These are phyloP conservation scores for Anisodus tanguticus DNA, from an alignment of 257 asterid genomes.

Conservation along the genomic window DNA sequence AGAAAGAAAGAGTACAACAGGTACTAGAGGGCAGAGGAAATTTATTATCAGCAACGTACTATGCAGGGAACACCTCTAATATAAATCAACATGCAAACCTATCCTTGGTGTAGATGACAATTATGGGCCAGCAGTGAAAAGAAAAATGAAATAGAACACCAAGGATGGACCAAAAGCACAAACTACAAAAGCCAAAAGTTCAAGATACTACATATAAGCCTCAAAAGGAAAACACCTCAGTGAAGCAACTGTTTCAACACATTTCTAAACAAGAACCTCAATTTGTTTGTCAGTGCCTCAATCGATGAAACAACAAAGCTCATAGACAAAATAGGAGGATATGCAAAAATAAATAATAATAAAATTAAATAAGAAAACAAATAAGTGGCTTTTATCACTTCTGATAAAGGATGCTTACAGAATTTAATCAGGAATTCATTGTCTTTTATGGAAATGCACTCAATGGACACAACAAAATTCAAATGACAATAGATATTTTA, in stretches of 20 bases:
- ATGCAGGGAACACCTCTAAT: not conserved
- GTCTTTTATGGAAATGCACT: not conserved
- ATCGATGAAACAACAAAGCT: not conserved
- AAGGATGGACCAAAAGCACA: constrained; percentile 24
- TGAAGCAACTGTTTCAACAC: constrained; percentile 7
- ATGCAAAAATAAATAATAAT: not conserved
- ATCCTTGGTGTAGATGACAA: not conserved
- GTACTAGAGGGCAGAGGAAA: not conserved
- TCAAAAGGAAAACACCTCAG: not conserved
- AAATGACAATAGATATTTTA: not conserved
- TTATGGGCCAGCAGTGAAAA: not conserved
- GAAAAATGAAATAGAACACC: not conserved
- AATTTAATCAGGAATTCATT: not conserved
- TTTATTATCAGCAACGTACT: not conserved
- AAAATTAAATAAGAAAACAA: not conserved
- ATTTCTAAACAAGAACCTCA: constrained; percentile 20
- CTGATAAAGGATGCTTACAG: not conserved
- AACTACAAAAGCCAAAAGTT: not conserved
- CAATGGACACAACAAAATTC: constrained; percentile 19
- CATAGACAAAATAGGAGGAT: not conserved
- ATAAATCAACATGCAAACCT: not conserved
- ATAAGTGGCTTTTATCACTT: not conserved
- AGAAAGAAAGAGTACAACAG: constrained; percentile 7
- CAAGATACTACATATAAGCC: constrained; percentile 7
- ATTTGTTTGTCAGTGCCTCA: not conserved